Conservation (phyloP, 192 early-diverging fungal species). For the Coemansia sp. region DNA sequence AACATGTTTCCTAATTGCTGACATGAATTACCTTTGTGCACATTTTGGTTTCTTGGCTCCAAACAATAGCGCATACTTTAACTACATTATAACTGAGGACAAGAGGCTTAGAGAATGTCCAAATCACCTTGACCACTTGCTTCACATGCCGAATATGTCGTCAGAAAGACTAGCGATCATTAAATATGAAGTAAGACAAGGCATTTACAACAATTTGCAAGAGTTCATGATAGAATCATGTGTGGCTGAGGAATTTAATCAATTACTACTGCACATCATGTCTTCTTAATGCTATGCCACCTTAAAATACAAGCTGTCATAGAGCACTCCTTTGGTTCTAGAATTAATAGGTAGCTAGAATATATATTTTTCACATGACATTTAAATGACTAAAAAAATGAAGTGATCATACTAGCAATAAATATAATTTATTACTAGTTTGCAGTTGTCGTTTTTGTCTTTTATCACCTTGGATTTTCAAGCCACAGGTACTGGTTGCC, state of each 20-base stretch:
- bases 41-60: not conserved
- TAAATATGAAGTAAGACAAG: not conserved
- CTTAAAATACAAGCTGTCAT: too few relatives aligned
- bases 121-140: not conserved
- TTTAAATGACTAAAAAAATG: too few relatives aligned
- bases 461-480: too few relatives aligned
- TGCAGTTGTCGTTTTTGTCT: too few relatives aligned
- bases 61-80: not conserved
- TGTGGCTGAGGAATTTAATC: not conserved
- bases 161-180: not conserved
- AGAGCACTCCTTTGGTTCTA: too few relatives aligned
- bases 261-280: too few relatives aligned
- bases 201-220: not conserved
- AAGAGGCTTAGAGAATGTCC: not conserved
- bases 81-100: not conserved
- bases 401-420: too few relatives aligned
- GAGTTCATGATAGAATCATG: not conserved
- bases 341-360: too few relatives aligned
- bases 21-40: not conserved
- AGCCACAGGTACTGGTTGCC: too few relatives aligned
- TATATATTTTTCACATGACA: too few relatives aligned
- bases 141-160: not conserved
- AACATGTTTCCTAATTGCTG: not conserved
- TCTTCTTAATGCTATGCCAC: too few relatives aligned
- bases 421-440: too few relatives aligned